These are phyloP conservation scores for Helotiales sp. DNA, from an alignment of 2,329 filamentous ascomycete genomes.

Conservation along the genomic window DNA sequence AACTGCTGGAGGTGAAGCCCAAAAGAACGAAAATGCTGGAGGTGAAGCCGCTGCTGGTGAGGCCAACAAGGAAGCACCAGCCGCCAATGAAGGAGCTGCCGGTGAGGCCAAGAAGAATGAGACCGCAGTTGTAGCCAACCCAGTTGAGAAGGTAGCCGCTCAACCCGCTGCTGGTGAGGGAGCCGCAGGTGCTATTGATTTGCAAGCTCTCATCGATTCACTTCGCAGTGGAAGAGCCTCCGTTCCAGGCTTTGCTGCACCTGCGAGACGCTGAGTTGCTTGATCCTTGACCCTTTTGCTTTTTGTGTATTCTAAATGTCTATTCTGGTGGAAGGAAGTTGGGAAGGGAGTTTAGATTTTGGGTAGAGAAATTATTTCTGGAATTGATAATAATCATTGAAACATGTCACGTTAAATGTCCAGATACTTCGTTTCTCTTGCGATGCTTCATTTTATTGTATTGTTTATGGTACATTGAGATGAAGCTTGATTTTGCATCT, in stretches of 20 bases:
- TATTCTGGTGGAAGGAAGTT: not conserved
- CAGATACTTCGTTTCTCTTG: not conserved
- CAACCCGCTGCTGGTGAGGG: not conserved
- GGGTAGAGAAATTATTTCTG: not conserved
- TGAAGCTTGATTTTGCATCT: too few relatives aligned
- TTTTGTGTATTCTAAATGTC: not conserved
- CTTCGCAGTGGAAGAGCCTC: not conserved
- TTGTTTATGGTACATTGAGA: too few relatives aligned
- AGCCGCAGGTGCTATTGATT: too few relatives aligned
- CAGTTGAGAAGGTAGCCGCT: not conserved
- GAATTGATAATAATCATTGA: constrained; percentile 6
- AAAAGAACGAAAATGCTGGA: not conserved
- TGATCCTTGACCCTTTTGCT: not conserved
- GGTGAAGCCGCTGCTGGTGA: not conserved
- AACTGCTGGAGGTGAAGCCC: not conserved
- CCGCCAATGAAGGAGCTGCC: not conserved
- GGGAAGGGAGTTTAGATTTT: not conserved
- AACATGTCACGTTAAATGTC: not conserved
- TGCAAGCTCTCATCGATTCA: not conserved
- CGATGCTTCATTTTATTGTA: too few relatives aligned
- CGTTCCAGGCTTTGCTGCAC: not conserved
- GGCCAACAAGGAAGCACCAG: not conserved
- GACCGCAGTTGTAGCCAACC: not conserved
- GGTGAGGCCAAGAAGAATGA: not conserved
- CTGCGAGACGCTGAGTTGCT: not conserved